Evolutionary conservation across 306 rosid genomes (phyloP).

Genomic region (Sophora flavescens): DNA sequence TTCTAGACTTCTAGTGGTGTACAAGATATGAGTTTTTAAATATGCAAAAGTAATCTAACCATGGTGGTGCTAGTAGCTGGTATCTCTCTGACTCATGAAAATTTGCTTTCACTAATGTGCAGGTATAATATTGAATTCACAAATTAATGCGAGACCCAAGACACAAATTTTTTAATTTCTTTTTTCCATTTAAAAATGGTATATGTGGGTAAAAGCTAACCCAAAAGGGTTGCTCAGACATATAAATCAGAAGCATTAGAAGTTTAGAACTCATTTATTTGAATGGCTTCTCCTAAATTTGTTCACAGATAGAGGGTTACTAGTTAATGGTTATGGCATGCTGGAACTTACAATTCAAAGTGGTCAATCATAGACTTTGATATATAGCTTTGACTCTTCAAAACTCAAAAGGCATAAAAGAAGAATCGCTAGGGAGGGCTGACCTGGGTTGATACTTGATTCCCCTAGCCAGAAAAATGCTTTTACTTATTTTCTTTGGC

Average conservation of each 20-base stretch:
- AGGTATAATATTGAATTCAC: slow-evolving; percentile 1
- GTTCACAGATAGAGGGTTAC: slow-evolving; percentile 14
- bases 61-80: slow-evolving; percentile 32
- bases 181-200: background rate
- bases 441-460: slow-evolving; percentile 41
- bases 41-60: slow-evolving; percentile 20
- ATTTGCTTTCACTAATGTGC: slow-evolving; percentile 33
- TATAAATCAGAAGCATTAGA: background rate
- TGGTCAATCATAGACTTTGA: background rate
- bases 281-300: slow-evolving; percentile 18
- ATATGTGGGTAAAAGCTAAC: slow-evolving; percentile 37
- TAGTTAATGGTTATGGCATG: slow-evolving; percentile 19
- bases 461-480: slow-evolving; percentile 37
- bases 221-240: slow-evolving; percentile 5
- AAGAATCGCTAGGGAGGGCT: slow-evolving; percentile 38
- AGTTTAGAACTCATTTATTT: slow-evolving; percentile 21
- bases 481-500: slow-evolving; percentile 26
- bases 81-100: slow-evolving; percentile 35
- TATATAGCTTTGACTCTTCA: slow-evolving; percentile 42
- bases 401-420: slow-evolving; percentile 48
- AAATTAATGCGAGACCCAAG: slow-evolving; percentile 24
- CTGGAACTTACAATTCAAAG: slow-evolving; percentile 25
- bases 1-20: background rate
- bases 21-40: background rate
- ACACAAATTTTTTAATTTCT: background rate